Conservation (phyloP, 108 stramenopile species). For the Discostella stelligeroides region DNA sequence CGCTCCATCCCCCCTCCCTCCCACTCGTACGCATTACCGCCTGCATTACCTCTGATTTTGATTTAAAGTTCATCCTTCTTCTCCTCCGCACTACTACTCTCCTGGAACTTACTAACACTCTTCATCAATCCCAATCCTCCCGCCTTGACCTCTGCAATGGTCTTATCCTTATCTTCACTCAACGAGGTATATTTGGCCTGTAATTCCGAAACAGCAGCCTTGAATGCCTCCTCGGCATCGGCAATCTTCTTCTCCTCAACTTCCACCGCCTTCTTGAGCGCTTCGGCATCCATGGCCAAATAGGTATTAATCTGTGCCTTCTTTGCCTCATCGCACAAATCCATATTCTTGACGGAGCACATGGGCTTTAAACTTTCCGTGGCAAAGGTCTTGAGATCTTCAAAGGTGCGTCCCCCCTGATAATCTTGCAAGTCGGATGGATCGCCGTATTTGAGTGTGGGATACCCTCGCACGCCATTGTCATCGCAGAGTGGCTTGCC, state of each 20-base stretch:
- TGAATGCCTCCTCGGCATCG: constrained; percentile 59
- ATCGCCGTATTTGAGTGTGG: constrained; percentile 84
- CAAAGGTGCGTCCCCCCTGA: constrained; percentile 74
- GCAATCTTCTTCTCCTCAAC: constrained; percentile 65
- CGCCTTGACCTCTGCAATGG: constrained; percentile 53
- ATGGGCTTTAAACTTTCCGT: constrained; percentile 67
- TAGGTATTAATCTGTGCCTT: constrained; percentile 65
- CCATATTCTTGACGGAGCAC: constrained; percentile 61
- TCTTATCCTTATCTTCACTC: constrained; percentile 42
- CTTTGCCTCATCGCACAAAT: constrained; percentile 64
- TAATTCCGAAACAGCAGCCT: constrained; percentile 57
- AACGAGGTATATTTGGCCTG: constrained; percentile 59
- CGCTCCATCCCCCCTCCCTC: not conserved
- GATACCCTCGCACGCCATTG: constrained; percentile 80
- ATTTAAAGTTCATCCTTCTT: constrained; percentile 49
- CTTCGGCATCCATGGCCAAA: constrained; percentile 48
- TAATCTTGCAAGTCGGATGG: constrained; percentile 72
- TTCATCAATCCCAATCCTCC: constrained; percentile 58
- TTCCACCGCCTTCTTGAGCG: constrained; percentile 53
- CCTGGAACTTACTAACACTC: constrained; percentile 33
- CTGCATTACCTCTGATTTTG: no score
- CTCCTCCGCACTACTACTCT: not conserved
- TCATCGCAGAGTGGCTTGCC: constrained; percentile 68
- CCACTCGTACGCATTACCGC: not conserved
- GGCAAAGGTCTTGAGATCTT: constrained; percentile 67